These are phyloP conservation scores for Metarhizium anisopliae DNA, from an alignment of 2,329 filamentous ascomycete genomes.

Conservation along the genomic window DNA sequence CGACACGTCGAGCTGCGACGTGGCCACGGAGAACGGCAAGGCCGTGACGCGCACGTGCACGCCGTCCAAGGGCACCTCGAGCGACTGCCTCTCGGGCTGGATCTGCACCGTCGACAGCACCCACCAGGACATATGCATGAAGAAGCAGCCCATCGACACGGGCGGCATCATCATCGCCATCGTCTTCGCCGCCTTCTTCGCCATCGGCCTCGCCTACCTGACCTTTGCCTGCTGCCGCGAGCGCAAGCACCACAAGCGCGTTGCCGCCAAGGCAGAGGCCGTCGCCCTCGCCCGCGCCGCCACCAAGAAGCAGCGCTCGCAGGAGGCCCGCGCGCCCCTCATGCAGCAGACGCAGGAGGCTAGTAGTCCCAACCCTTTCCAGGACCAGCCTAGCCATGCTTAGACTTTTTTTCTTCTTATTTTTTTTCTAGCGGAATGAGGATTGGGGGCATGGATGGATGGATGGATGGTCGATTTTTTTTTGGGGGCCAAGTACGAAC, in stretches of 20 bases:
- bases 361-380: slow-evolving; percentile 25
- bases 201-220: slow-evolving; percentile 28
- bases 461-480: too few relatives aligned
- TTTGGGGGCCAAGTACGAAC: too few relatives aligned
- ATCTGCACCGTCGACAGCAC: slow-evolving; percentile 33
- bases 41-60: slow-evolving; percentile 30
- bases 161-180: slow-evolving; percentile 39
- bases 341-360: slow-evolving; percentile 22
- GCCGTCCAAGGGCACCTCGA: slow-evolving; percentile 22
- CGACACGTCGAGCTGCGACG: slow-evolving; percentile 29
- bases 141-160: slow-evolving; percentile 27
- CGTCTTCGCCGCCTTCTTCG: slow-evolving; percentile 33
- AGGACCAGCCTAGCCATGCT: slow-evolving; percentile 18
- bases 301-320: slow-evolving; percentile 32
- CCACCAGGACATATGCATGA: slow-evolving; percentile 32
- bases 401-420: background rate
- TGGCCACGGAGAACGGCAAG: slow-evolving; percentile 26
- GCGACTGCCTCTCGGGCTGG: slow-evolving; percentile 33
- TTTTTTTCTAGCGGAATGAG: too few relatives aligned
- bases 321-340: slow-evolving; percentile 25
- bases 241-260: slow-evolving; percentile 32
- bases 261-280: slow-evolving; percentile 38
- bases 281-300: slow-evolving; percentile 40
- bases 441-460: too few relatives aligned
- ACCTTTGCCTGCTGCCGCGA: slow-evolving; percentile 45